Evolutionary conservation across 73 alveolate species (phyloP).

Genomic region (Paraurostyla sp.): DNA sequence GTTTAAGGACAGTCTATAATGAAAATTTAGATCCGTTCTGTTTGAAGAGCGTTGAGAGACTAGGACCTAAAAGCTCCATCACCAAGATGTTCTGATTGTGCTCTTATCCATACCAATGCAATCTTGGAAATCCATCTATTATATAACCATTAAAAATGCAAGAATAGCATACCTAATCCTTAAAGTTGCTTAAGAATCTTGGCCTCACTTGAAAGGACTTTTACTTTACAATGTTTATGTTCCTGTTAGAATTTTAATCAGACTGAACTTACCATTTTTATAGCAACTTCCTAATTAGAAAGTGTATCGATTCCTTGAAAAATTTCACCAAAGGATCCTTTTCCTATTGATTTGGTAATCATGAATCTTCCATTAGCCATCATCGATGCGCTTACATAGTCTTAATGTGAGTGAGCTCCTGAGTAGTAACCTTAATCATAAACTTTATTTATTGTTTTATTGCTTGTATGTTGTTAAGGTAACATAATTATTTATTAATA

Average conservation of each 20-base stretch:
- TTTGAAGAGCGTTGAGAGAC: slow-evolving; percentile 93
- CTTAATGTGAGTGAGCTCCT: background rate
- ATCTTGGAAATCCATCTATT: slow-evolving; percentile 8
- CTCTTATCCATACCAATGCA: slow-evolving; percentile 8
- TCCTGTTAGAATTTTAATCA: background rate
- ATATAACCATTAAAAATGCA: background rate
- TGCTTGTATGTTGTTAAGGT: background rate
- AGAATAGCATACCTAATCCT: slow-evolving; percentile 15
- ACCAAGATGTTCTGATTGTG: slow-evolving; percentile 87
- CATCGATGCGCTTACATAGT: background rate
- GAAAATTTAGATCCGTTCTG: slow-evolving; percentile 88
- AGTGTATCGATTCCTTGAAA: slow-evolving; percentile 18
- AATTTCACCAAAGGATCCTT: slow-evolving; percentile 29
- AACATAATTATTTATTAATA: too few relatives aligned
- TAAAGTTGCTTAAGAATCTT: background rate
- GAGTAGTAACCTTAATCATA: background rate
- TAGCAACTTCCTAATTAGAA: slow-evolving; percentile 12
- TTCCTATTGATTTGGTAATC: slow-evolving; percentile 28
- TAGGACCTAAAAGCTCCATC: slow-evolving; percentile 97
- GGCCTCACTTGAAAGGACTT: slow-evolving; percentile 6
- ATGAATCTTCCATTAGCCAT: slow-evolving; percentile 29
- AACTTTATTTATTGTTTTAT: background rate
- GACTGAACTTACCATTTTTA: background rate
- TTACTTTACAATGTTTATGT: slow-evolving; percentile 32
- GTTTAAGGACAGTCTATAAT: slow-evolving; percentile 87